Evolutionary conservation across 352 stramenopile species (phyloP), one percentile per base, ranked within the genome.

Genomic region (Pythium myriotylum): DNA sequence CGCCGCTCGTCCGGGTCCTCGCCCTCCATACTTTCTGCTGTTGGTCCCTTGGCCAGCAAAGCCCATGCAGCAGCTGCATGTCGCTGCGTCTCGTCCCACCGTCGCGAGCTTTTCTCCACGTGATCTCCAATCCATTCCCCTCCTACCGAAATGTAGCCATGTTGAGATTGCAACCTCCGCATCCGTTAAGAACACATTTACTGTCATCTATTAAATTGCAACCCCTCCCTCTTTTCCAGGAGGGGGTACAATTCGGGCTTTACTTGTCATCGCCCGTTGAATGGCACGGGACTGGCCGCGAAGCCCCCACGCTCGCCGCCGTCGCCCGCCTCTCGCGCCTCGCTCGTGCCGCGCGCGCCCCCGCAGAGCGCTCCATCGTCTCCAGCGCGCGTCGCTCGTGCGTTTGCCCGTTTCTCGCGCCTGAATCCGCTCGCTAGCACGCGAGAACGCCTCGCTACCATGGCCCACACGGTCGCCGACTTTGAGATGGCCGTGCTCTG

Each of bases 401-500:
- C 0, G 7, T 26, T 40, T n/a, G 4, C 22, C 8, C 46, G 13
- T 39, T 37, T 40, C 6, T 19, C 27, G 9, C 24, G 24, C 26
- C 5, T 16, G 14, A 3, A 40, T 3, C 13, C 23, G 53, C 22
- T 19, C 26, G 16, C 20, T 49, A 35, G 29, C 5, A 35, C 5
- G 29, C 23, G 8, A 19, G 19, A 27, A 26, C 24, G 35, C 2
- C 4, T 9, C 22, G 12, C 12, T 10, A 67, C 22, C 1, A 72
- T 72, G 69, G 53, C 62, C 35, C 64, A 62, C 49, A 65, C 52
- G 5, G 46, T 82, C 51, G 67, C 69, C 20, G 79, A 90, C 65
- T 87, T 94, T 46, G 85, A 94, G 61, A 76, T 81, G 54, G 86
- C 86, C 2, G 82, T 94, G 53, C 67, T 89, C 14, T 86, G 80